Conservation (phyloP, 306 rosid genomes). For the Arachis hypogaea region DNA sequence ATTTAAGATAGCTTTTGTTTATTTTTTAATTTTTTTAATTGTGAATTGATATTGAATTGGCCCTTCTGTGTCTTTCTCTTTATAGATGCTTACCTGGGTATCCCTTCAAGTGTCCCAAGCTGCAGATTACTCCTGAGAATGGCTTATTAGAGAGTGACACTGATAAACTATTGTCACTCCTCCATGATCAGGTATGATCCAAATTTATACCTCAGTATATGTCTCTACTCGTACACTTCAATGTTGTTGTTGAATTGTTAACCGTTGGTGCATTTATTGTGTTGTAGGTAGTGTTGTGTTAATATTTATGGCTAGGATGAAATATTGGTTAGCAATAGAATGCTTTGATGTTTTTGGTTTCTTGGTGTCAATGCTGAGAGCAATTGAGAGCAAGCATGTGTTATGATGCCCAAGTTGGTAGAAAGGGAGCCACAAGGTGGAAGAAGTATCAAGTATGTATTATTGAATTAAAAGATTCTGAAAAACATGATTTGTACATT, state of each 20-base stretch:
- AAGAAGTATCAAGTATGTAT: background rate
- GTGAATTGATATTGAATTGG: background rate
- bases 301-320: constrained; percentile 28
- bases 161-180: constrained; percentile 70
- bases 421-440: constrained; percentile 25
- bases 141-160: constrained; percentile 72
- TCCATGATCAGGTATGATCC: constrained; percentile 74
- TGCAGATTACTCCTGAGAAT: constrained; percentile 75
- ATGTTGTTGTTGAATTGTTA: constrained; percentile 26
- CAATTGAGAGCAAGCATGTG: background rate
- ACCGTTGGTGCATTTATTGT: constrained; percentile 17
- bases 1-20: background rate
- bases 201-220: background rate
- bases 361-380: background rate
- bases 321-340: background rate
- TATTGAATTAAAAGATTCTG: background rate
- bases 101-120: constrained; percentile 91
- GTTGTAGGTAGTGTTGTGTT: constrained; percentile 11
- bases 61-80: constrained; percentile 19
- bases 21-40: no score
- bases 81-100: constrained; percentile 87
- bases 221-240: constrained; percentile 11
- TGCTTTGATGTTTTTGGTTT: constrained; percentile 11
- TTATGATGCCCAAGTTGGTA: constrained; percentile 6
- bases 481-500: background rate